Conservation (phyloP, 306 rosid genomes). For the Dalbergia oliveri region DNA sequence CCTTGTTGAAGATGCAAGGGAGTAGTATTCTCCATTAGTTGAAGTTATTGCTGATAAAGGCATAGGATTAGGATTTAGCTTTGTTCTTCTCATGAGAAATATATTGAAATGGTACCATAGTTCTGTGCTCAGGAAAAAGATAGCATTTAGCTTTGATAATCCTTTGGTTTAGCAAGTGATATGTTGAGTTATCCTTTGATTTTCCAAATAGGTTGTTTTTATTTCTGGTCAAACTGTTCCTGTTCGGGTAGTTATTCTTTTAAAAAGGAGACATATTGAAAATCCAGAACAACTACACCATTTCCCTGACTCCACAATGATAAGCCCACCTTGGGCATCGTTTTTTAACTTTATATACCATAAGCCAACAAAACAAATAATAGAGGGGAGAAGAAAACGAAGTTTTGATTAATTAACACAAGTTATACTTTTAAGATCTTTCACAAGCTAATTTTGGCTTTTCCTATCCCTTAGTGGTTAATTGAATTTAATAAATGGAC, state of each 20-base stretch:
- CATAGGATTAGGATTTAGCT: neutral
- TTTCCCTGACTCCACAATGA: neutral
- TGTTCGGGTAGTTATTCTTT: neutral
- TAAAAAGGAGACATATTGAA: neutral
- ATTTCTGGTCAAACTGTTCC: neutral
- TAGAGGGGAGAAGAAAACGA: neutral
- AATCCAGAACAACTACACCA: neutral
- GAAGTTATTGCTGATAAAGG: neutral
- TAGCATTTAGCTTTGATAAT: neutral
- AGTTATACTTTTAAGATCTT: neutral
- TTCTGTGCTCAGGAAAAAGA: neutral
- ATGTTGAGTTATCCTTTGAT: conserved; percentile 1
- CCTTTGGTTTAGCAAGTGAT: conserved; percentile 4
- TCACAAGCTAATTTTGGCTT: neutral
- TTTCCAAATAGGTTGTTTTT: neutral
- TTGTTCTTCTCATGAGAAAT: neutral
- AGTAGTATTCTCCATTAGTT: neutral
- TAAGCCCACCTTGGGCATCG: neutral
- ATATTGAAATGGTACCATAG: neutral
- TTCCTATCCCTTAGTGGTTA: conserved; percentile 2
- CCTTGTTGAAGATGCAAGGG: neutral
- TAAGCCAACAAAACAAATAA: conserved; percentile 15
- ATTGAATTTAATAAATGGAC: neutral
- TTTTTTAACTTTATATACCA: neutral
- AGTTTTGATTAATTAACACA: neutral